phyloP scores from a whole-genome alignment of 1,139 yeast genomes.

The Candida anutae region DNA sequence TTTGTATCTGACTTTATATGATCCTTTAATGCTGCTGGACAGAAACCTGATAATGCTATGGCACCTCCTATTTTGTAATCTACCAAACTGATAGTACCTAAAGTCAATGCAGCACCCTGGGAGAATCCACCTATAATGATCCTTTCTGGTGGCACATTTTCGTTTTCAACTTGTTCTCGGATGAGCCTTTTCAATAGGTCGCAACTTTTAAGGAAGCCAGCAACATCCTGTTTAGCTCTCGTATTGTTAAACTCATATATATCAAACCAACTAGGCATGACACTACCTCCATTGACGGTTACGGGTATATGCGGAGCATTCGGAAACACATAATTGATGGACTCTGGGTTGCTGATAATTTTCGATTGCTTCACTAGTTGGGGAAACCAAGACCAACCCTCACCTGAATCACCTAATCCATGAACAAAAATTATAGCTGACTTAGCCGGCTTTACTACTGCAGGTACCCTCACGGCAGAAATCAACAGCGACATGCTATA shows the following conservation, averaged over 20 bases:
- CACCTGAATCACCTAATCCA: constrained; percentile 88
- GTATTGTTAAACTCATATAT: constrained; percentile 48
- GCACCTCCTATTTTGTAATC: constrained; percentile 72
- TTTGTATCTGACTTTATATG: constrained; percentile 28
- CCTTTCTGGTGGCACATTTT: constrained; percentile 60
- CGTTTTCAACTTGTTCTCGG: constrained; percentile 48
- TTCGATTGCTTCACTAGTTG: constrained; percentile 36
- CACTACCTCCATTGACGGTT: constrained; percentile 56
- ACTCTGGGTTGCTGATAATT: constrained; percentile 40
- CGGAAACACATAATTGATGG: constrained; percentile 77
- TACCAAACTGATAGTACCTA: constrained; percentile 42
- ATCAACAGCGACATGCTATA: constrained; percentile 4
- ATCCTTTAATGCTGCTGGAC: constrained; percentile 42
- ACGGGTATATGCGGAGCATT: constrained; percentile 75
- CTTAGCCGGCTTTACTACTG: constrained; percentile 35
- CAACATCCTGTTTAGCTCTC: constrained; percentile 46
- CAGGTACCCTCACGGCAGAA: constrained; percentile 32
- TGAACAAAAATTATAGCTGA: constrained; percentile 75
- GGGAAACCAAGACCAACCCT: constrained; percentile 81
- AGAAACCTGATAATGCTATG: constrained; percentile 71
- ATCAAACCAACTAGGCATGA: constrained; percentile 89
- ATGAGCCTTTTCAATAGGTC: constrained; percentile 46
- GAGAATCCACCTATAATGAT: constrained; percentile 90
- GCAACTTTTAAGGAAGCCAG: constrained; percentile 56
- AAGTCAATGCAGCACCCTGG: constrained; percentile 82